phyloP scores from a whole-genome alignment of 768 basidiomycete species.

The Gautieria morchelliformis region DNA sequence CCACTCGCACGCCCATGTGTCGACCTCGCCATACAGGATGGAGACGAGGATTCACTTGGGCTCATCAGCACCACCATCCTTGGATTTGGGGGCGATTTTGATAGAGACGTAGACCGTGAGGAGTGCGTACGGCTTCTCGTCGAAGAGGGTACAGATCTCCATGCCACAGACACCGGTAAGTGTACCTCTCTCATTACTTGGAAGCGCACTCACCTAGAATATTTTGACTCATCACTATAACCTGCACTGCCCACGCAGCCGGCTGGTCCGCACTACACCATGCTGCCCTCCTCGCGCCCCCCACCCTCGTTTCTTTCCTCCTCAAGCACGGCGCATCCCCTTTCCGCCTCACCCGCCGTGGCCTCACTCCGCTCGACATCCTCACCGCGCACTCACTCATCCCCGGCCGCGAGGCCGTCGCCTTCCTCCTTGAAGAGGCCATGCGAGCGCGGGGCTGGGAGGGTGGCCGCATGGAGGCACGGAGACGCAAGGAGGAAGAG shows the following conservation, averaged over 20 bases:
- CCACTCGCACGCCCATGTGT: constrained; percentile 53
- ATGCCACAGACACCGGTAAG: constrained; percentile 52
- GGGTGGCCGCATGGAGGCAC: constrained; percentile 65
- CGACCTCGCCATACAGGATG: constrained; percentile 52
- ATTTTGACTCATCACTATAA: no score
- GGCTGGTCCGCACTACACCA: constrained; percentile 96
- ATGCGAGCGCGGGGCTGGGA: constrained; percentile 82
- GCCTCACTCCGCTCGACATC: constrained; percentile 82
- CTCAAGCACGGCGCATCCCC: constrained; percentile 89
- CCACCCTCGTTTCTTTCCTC: constrained; percentile 84
- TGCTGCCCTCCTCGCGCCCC: constrained; percentile 80
- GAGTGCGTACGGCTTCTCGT: constrained; percentile 79
- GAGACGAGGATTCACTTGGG: constrained; percentile 74
- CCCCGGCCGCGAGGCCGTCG: constrained; percentile 77
- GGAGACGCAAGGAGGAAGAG: constrained; percentile 50
- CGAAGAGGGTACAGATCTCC: constrained; percentile 64
- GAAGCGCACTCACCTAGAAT: no score
- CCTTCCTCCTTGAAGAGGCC: constrained; percentile 78
- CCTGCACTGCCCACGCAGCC: constrained; percentile 33
- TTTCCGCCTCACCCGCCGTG: constrained; percentile 63
- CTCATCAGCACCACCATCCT: constrained; percentile 70
- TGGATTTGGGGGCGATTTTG: constrained; percentile 73
- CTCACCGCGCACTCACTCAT: constrained; percentile 75
- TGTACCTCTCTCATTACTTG: background rate
- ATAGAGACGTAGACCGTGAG: constrained; percentile 82